These are phyloP conservation scores for Calonectria pseudoreteaudii DNA, from an alignment of 2,329 filamentous ascomycete species.

Conservation along the genomic window DNA sequence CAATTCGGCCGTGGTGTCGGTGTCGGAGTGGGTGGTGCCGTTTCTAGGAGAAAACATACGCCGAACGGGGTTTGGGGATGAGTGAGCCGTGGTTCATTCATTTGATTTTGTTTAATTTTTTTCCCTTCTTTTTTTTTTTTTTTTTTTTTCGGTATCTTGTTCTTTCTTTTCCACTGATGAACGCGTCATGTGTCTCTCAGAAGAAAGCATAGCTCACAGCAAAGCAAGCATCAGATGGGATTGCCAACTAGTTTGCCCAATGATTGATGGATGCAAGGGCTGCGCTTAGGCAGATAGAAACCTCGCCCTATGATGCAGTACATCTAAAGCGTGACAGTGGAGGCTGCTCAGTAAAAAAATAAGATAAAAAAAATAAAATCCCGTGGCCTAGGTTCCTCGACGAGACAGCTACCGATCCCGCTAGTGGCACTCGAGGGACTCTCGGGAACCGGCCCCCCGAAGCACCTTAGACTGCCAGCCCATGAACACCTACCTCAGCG, in stretches of 20 bases:
- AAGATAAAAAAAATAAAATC: background rate
- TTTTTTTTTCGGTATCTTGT: background rate
- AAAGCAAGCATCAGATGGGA: background rate
- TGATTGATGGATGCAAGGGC: background rate
- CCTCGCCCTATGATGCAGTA: background rate
- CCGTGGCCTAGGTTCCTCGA: background rate
- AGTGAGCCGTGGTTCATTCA: background rate
- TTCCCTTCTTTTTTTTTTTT: no score
- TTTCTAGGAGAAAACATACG: background rate
- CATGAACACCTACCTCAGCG: constrained; percentile 3
- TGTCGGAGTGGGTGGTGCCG: background rate
- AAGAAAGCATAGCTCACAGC: background rate
- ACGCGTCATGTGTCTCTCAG: background rate
- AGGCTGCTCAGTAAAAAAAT: background rate
- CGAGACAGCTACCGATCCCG: constrained; percentile 3
- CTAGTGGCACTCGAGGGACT: background rate
- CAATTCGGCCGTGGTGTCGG: background rate
- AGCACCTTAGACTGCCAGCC: background rate
- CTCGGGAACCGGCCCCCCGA: background rate
- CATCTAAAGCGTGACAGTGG: background rate
- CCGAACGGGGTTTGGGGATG: background rate
- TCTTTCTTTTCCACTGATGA: background rate
- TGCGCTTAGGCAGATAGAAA: background rate
- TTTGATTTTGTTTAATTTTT: background rate
- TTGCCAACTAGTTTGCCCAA: background rate